These are phyloP conservation scores for Diaporthe sp. DNA, from an alignment of 2,329 filamentous ascomycete species.

Conservation along the genomic window DNA sequence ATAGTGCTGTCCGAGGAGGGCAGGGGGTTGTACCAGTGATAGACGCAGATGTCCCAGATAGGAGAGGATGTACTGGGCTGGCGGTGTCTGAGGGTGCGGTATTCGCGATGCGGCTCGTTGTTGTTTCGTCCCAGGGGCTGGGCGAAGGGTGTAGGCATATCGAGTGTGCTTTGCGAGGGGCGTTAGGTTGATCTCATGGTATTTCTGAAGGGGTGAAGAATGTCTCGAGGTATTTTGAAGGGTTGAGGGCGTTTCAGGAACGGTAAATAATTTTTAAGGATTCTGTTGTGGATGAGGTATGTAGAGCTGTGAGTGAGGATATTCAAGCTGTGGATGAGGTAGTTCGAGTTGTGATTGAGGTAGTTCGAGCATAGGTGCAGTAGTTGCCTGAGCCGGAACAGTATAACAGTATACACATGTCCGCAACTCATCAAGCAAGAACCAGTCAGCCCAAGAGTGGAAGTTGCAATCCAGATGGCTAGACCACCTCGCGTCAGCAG, in stretches of 20 bases:
- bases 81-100: neutral
- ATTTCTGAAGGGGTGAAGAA: too few relatives aligned
- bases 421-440: neutral
- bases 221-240: too few relatives aligned
- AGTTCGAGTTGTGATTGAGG: neutral
- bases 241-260: neutral
- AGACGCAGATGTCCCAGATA: neutral
- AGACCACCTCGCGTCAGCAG: neutral
- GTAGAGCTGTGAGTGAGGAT: neutral
- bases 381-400: neutral
- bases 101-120: neutral
- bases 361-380: neutral
- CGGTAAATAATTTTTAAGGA: neutral
- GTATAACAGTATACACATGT: neutral
- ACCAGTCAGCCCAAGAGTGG: neutral
- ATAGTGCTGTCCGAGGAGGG: neutral
- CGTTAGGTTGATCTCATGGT: neutral
- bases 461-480: neutral
- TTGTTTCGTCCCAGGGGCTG: constrained; percentile 12
- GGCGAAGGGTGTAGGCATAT: constrained; percentile 25
- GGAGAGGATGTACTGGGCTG: neutral
- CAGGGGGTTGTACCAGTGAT: neutral
- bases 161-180: neutral
- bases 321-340: neutral
- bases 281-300: neutral